These are phyloP conservation scores for Dichotomopilus funicola DNA, from an alignment of 2,329 filamentous ascomycete genomes.

Conservation along the genomic window DNA sequence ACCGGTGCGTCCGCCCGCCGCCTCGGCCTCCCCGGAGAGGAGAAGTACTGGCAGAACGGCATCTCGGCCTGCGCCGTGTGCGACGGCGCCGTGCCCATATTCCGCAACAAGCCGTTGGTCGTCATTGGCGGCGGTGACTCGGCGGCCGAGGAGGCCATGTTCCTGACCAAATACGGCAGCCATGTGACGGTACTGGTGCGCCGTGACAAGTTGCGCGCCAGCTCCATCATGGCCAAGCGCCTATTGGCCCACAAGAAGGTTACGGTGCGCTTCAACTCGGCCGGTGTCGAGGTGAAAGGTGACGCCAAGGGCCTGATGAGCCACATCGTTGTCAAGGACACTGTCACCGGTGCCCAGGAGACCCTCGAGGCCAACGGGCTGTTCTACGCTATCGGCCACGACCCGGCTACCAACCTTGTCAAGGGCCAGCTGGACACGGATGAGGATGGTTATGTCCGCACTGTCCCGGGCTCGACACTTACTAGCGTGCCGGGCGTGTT, in stretches of 20 bases:
- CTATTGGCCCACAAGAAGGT: conserved; percentile 81
- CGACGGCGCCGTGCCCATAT: conserved; percentile 94
- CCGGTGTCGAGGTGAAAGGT: conserved; percentile 76
- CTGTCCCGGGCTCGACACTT: conserved; percentile 77
- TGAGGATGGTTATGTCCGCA: conserved; percentile 83
- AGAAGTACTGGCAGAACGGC: conserved; percentile 95
- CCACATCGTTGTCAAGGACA: conserved; percentile 76
- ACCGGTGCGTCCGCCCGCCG: conserved; percentile 89
- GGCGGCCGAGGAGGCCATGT: conserved; percentile 93
- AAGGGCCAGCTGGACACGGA: conserved; percentile 87
- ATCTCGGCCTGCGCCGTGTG: conserved; percentile 96
- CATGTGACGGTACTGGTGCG: conserved; percentile 93
- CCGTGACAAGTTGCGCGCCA: conserved; percentile 77
- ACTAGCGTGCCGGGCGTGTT: conserved; percentile 91
- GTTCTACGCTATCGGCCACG: conserved; percentile 96
- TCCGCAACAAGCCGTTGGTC: conserved; percentile 89
- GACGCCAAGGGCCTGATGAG: conserved; percentile 83
- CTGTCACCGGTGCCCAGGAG: conserved; percentile 67
- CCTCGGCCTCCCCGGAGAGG: conserved; percentile 77
- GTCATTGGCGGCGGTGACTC: conserved; percentile 97
- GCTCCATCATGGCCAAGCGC: conserved; percentile 85
- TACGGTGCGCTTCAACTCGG: conserved; percentile 79
- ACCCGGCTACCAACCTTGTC: conserved; percentile 84
- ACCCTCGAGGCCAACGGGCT: conserved; percentile 85
- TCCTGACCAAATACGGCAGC: conserved; percentile 94